These are phyloP conservation scores for Epichloe bromicola DNA, from an alignment of 2,329 filamentous ascomycete species.

Conservation along the genomic window DNA sequence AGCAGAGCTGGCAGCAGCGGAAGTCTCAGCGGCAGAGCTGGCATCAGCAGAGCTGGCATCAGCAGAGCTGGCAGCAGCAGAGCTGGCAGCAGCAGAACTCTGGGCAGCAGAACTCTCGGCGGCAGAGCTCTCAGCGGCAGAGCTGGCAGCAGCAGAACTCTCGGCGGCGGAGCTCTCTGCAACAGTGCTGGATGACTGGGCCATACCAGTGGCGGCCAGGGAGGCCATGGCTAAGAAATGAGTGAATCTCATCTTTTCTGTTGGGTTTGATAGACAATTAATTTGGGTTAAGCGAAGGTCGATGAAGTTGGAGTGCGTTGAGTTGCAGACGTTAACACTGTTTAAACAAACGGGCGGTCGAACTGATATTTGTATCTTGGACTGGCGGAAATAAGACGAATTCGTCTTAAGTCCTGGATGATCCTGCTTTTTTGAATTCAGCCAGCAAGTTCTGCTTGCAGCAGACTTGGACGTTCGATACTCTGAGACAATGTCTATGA, in stretches of 20 bases:
- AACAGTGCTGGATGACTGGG: background rate
- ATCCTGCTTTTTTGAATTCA: background rate
- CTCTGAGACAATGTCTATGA: background rate
- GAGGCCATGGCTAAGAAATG: slow-evolving; percentile 15
- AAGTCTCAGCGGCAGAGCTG: background rate
- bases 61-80: background rate
- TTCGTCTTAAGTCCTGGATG: background rate
- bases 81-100: background rate
- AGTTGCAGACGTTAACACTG: background rate
- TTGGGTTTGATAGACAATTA: background rate
- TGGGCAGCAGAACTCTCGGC: background rate
- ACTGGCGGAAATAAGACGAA: background rate
- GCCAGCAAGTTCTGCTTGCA: background rate
- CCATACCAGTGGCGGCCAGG: slow-evolving; percentile 1
- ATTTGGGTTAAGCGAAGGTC: slow-evolving; percentile 5
- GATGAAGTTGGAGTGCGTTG: slow-evolving; percentile 8
- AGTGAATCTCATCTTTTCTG: slow-evolving; percentile 22
- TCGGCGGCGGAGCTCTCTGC: background rate
- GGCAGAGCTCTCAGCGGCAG: background rate
- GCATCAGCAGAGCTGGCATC: background rate
- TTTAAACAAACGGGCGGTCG: background rate
- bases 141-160: background rate
- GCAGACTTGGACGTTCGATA: background rate
- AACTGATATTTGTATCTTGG: background rate
- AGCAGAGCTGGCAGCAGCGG: too few species aligned